Evolutionary conservation across 305 asterid genomes (phyloP).

Genomic region (Fraxinus latifolia): DNA sequence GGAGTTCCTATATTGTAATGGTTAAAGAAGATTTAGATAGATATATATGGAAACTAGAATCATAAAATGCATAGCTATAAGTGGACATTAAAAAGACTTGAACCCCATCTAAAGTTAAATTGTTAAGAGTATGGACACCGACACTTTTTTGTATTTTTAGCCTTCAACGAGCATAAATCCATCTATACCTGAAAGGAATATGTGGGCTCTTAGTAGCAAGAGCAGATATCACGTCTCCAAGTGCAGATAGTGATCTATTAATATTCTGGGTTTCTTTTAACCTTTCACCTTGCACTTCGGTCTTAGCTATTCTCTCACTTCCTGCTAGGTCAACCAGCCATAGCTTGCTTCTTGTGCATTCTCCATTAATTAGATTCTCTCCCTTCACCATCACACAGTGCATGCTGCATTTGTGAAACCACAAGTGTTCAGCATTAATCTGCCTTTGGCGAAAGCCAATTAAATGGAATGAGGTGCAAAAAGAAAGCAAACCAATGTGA

Average conservation of each 20-base stretch:
- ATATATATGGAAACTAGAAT: neutral
- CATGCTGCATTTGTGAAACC: conserved; percentile 51
- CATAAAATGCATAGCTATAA: neutral
- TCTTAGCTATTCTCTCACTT: conserved; percentile 92
- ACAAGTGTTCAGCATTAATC: conserved; percentile 15
- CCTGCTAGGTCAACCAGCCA: conserved; percentile 97
- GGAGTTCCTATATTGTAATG: conserved; percentile 66
- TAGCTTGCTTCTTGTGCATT: conserved; percentile 84
- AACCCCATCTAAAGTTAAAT: neutral
- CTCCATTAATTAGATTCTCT: conserved; percentile 77
- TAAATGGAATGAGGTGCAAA: conserved; percentile 1
- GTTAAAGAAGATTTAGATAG: conserved; percentile 15
- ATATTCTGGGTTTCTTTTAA: conserved; percentile 91
- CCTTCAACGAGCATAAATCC: neutral
- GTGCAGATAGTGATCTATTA: conserved; percentile 89
- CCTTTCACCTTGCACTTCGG: conserved; percentile 92
- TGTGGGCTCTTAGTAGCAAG: conserved; percentile 87
- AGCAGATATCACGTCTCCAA: conserved; percentile 92
- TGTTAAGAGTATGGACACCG: neutral
- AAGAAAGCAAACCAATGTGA: conserved; percentile 70
- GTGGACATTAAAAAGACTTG: neutral
- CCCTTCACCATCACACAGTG: conserved; percentile 97
- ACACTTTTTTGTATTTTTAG: neutral
- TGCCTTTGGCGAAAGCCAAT: neutral
- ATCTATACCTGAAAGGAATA: conserved; percentile 73